Evolutionary conservation across 2,329 filamentous ascomycete species (phyloP), one percentile per base, ranked within the genome.

Genomic region (Colletotrichum abscissum): DNA sequence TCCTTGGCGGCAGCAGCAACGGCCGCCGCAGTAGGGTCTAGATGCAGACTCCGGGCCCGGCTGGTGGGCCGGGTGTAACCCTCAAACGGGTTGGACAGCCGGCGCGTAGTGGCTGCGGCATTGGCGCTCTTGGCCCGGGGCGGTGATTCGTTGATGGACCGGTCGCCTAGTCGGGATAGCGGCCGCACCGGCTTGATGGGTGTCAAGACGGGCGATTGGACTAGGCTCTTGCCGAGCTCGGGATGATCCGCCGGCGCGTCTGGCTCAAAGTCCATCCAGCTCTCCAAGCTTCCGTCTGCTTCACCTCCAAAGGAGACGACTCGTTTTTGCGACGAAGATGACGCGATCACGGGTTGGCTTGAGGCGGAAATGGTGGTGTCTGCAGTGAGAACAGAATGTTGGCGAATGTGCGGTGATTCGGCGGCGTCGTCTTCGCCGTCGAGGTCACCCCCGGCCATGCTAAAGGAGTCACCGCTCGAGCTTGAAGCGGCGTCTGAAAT

Each of bases 291-390:
- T 24, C 68, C 72, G 22, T 75, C 67, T 12, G 56, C 49, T n/a
- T 68, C 73, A 12, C 58, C 59, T 12, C 63, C 71, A 19, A 68
- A 69, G 12, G 69, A 69, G 7, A 69, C 72, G 16, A 68, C 46
- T 19, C 67, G 67, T 46, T 76, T 74, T 63, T 73, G 77, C 33
- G 80, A 49, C n/a, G 19, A 80, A 72, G 77, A 74, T 3, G 76
- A 67, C 2, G 79, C 78, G 12, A 24, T 24, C 9, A 67, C 54
- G 4, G 70, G 70, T 35, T 78, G 76, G 63, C 79, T 81, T 26
- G 80, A 82, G 1, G 82, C 81, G 5, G 81, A 81, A 38, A 85
- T 76, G 24, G 84, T 84, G 4, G 85, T 86, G 38, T 83, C 83
- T 30, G 81, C 76, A 2, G 85, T 86, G 46, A 79, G 75, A 59